A percentile compares a stretch with the other conserved stretches of the same genome.
phyloP scores from a whole-genome alignment of 108 stramenopile species.

The Cyclostephanos tholiformis region DNA sequence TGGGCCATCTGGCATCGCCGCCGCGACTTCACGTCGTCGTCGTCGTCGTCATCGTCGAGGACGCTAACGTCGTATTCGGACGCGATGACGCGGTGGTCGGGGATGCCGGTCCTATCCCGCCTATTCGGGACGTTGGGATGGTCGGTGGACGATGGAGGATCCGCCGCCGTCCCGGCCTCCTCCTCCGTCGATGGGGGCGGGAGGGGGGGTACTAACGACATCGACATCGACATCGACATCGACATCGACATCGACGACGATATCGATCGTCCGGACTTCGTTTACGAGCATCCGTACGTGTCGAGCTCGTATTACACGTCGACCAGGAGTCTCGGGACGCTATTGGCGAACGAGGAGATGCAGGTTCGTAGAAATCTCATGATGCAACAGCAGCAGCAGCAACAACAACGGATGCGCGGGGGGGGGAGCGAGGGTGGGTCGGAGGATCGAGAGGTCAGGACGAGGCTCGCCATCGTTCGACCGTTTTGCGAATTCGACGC shows the following conservation, averaged over 20 bases:
- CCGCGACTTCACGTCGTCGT: too few species aligned
- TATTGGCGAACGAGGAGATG: slow-evolving; percentile 36
- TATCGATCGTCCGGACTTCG: slow-evolving; percentile 53
- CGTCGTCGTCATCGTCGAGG: too few species aligned
- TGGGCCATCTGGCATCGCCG: too few species aligned
- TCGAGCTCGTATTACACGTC: slow-evolving; percentile 57
- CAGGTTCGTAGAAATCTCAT: slow-evolving; percentile 43
- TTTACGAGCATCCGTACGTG: slow-evolving; percentile 65
- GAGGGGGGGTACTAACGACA: too few species aligned
- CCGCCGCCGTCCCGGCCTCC: too few species aligned
- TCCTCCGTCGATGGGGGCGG: too few species aligned
- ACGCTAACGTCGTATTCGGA: too few species aligned
- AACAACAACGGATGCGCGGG: slow-evolving; percentile 5
- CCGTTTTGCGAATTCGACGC: slow-evolving; percentile 73
- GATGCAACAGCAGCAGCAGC: not conserved
- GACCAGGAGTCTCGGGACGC: slow-evolving; percentile 47
- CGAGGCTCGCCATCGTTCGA: slow-evolving; percentile 57
- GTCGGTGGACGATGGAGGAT: too few species aligned
- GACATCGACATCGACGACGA: slow-evolving; percentile 3
- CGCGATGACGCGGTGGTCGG: too few species aligned
- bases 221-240: too few species aligned
- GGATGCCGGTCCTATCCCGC: too few species aligned
- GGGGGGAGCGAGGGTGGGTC: slow-evolving; percentile 9
- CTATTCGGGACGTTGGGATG: too few species aligned
- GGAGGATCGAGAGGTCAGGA: slow-evolving; percentile 27